Evolutionary conservation across 140 eudicot species (phyloP).

Genomic region (Anethum foeniculum): DNA sequence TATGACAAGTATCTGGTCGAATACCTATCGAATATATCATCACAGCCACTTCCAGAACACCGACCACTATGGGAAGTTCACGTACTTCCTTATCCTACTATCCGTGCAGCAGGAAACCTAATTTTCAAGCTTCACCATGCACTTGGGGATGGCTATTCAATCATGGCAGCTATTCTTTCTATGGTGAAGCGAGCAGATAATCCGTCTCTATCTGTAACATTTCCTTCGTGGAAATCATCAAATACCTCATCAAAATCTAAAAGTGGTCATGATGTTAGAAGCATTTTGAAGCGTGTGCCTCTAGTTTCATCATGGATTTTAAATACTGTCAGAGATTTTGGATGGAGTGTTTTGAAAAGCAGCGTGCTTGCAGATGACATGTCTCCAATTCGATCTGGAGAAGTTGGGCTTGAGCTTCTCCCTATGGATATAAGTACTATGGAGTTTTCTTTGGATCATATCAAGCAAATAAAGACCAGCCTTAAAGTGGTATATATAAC

Average conservation of each 20-base stretch:
- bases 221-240: conserved; percentile 21
- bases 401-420: conserved; percentile 35
- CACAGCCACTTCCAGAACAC: conserved; percentile 31
- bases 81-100: conserved; percentile 48
- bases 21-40: conserved; percentile 30
- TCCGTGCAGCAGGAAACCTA: conserved; percentile 36
- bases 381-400: conserved; percentile 46
- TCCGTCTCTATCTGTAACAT: conserved; percentile 48
- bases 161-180: conserved; percentile 60
- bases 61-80: conserved; percentile 69
- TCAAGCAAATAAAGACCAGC: conserved; percentile 40
- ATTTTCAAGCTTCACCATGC: conserved; percentile 65
- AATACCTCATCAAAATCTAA: neutral
- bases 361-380: conserved; percentile 29
- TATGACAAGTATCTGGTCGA: conserved; percentile 30
- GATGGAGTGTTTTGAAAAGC: conserved; percentile 43
- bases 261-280: neutral
- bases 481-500: conserved; percentile 34
- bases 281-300: conserved; percentile 11
- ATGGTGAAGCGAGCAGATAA: conserved; percentile 50
- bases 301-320: conserved; percentile 12
- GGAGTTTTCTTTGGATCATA: conserved; percentile 36
- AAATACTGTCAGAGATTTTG: conserved; percentile 35
- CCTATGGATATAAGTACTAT: conserved; percentile 32
- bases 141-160: conserved; percentile 64